phyloP scores from a whole-genome alignment of 768 basidiomycete genomes.

The Panaeolus cyanescens region DNA sequence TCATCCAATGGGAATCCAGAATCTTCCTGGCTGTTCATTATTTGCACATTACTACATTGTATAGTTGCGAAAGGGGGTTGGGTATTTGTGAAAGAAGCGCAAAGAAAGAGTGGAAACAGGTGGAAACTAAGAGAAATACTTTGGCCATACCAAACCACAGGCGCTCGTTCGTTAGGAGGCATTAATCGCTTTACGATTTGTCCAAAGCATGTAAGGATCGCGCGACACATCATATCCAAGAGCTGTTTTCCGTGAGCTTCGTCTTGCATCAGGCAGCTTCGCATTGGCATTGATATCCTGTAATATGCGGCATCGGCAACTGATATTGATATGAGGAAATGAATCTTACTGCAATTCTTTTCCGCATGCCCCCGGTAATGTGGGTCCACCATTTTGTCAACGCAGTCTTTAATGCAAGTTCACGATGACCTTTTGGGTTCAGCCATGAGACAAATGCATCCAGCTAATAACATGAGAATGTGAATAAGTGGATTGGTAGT shows the following conservation, averaged over 20 bases:
- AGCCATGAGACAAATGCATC: conserved; percentile 87
- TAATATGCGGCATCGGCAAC: conserved; percentile 15
- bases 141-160: neutral
- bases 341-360: conserved; percentile 61
- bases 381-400: conserved; percentile 86
- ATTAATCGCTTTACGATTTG: conserved; percentile 72
- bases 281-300: conserved; percentile 73
- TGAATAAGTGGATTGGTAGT: conserved; percentile 9
- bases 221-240: conserved; percentile 64
- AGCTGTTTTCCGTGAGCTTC: conserved; percentile 69
- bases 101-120: neutral
- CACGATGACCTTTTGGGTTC: conserved; percentile 89
- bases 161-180: conserved; percentile 29
- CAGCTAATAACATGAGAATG: conserved; percentile 48
- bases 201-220: conserved; percentile 89
- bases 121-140: conserved; percentile 7
- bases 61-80: neutral
- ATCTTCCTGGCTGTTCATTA: neutral
- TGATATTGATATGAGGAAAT: conserved; percentile 6
- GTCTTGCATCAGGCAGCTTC: conserved; percentile 77
- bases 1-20: conserved; percentile 1
- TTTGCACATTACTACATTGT: neutral
- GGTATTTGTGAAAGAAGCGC: neutral
- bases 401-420: conserved; percentile 74
- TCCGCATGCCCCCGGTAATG: conserved; percentile 76